Percentiles rank a stretch among this genome's conserved stretches.
Evolutionary conservation across 2,329 filamentous ascomycete species (phyloP).

Genomic region (Fusarium poae): DNA sequence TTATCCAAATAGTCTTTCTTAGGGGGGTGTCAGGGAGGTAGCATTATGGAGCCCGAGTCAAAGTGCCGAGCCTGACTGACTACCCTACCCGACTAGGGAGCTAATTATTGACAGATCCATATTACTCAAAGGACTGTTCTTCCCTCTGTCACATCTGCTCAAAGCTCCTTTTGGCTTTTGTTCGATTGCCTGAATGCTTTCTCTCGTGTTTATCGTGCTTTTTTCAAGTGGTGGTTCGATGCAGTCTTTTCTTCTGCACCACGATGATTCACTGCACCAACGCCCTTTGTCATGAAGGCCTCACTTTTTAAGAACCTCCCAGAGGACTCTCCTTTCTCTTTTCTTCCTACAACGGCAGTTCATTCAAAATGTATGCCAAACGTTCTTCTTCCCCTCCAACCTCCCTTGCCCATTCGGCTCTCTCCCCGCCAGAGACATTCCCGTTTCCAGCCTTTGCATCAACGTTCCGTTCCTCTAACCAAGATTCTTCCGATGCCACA

Average conservation of each 20-base stretch:
- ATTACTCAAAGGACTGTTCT: neutral
- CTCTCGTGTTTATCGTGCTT: rapidly evolving
- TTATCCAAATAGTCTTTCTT: neutral
- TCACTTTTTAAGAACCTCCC: rapidly evolving
- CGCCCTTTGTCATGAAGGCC: rapidly evolving
- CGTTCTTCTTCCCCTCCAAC: neutral
- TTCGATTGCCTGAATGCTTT: rapidly evolving
- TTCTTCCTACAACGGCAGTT: neutral
- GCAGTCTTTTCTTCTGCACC: rapidly evolving
- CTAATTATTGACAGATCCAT: neutral
- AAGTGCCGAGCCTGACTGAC: neutral
- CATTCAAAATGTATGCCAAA: conserved; percentile 2
- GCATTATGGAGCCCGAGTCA: neutral
- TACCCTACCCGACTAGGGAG: neutral
- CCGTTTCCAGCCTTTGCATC: neutral
- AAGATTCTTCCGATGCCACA: neutral
- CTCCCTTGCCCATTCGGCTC: neutral
- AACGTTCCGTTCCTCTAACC: neutral
- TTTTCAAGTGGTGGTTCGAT: rapidly evolving
- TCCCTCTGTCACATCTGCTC: rapidly evolving
- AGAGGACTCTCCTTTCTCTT: rapidly evolving
- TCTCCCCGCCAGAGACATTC: conserved; percentile 11
- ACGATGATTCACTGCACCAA: conserved; percentile 22
- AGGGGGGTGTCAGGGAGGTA: neutral
- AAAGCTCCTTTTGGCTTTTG: rapidly evolving